Evolutionary conservation across 1,284 basidiomycete species (phyloP), one percentile per base, ranked within the genome.

Genomic region (Xerocomus nothofagi): DNA sequence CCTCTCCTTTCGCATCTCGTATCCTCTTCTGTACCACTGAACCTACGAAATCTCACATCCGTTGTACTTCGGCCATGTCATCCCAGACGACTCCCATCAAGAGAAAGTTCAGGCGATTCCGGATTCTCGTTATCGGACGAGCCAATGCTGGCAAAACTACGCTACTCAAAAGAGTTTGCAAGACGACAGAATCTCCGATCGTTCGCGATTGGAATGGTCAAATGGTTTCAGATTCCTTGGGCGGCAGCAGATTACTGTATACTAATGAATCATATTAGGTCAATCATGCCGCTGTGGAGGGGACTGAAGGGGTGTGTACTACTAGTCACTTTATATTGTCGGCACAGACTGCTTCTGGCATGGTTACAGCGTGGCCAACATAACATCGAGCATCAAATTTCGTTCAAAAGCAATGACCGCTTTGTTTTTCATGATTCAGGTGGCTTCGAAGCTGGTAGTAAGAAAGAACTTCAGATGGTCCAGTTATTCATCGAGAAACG

Each of bases 101-200:
- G 45, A 10, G 15, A 2, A 48, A 23, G 31, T 49, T 49, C 31
- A 44, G 20, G 8, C 36, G 30, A 39, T 49, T 49, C 14, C 24
- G 48, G 4, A 34, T 49, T 12, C 45, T 49, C 11, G 48, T 49
- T 24, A 31, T 50, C 7, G 49, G 45, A 21, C 44, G 48, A 18
- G 48, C 48, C 37, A 49, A 49, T 10, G 23, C 43, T 23, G 48
- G 48, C 3, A 49, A 49, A 14, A 50, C 37, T 1, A 49, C 48
- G 2, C 30, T 50, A 6, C 49, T 50, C 9, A 45, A 49, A 11
- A 49, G 45, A n/a, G 21, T 50, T 12, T 40, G 49, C 12, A 50
- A 26, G 31, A 49, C 49, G 4, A 49, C 49, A 0, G 49, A 50
- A 20, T 33, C 24, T 21, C 49, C 49, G 2, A 30, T 34, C 3